These are phyloP conservation scores for Xylariaceae sp. DNA, from an alignment of 2,329 filamentous ascomycete genomes.

Conservation along the genomic window DNA sequence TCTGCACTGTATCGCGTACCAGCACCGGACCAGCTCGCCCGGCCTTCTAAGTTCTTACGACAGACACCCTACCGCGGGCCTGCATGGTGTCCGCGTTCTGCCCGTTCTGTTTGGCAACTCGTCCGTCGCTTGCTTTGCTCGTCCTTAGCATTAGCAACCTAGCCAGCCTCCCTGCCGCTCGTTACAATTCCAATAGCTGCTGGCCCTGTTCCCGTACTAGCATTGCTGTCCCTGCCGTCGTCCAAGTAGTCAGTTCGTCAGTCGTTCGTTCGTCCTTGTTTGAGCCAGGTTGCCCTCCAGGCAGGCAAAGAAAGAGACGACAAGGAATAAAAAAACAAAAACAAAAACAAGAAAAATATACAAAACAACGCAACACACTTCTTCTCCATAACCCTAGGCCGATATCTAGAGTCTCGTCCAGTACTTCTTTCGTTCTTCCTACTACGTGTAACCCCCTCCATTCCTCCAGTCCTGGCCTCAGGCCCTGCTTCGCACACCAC, in stretches of 20 bases:
- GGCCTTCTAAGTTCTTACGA: background rate
- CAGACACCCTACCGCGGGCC: constrained; percentile 6
- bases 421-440: constrained; percentile 1
- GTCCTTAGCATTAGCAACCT: constrained; percentile 3
- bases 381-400: constrained; percentile 14
- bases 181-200: constrained; percentile 24
- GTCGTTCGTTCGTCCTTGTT: background rate
- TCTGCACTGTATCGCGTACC: background rate
- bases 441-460: constrained; percentile 16
- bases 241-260: background rate
- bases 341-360: background rate
- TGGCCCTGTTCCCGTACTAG: constrained; percentile 4
- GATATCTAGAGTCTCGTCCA: constrained; percentile 11
- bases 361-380: background rate
- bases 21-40: background rate
- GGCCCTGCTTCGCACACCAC: constrained; percentile 10
- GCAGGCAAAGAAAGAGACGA: too few relatives aligned
- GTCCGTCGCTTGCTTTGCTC: constrained; percentile 14
- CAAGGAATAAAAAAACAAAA: too few relatives aligned
- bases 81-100: constrained; percentile 22
- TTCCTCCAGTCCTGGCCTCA: constrained; percentile 19
- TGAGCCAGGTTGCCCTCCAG: constrained; percentile 9
- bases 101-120: constrained; percentile 21
- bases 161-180: constrained; percentile 24
- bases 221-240: constrained; percentile 10